Evolutionary conservation across 2,329 filamentous ascomycete genomes (phyloP), one percentile per base, ranked within the genome.

Genomic region (Ustulina deusta): DNA sequence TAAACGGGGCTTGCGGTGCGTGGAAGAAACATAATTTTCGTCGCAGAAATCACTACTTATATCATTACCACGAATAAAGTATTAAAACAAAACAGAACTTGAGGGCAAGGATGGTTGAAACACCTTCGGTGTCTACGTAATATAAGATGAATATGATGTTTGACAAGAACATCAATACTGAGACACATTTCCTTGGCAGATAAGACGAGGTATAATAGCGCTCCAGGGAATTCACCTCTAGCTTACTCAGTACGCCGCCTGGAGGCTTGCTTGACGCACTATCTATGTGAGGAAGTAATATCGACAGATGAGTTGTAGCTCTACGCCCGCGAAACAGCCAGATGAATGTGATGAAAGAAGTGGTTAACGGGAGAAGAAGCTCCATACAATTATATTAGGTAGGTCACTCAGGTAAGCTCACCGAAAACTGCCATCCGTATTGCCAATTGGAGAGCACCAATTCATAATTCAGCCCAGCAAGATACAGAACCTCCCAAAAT

Each of bases 191-290:
- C 15, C 61, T 65, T 64, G 57, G 61, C 65, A 52, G 65, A 20
- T 55, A 44, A 57, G 46, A 49, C 15, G 51, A 17, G 27, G 15
- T 29, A 44, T 22, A 25, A 27, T 58, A 38, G 22, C 57, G 44
- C 22, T 42, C 13, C 55, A 34, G 42, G 11, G 22, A 42, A 27
- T 40, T 32, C 34, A 5, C 49, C n/a, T 48, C 27, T 38, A 63
- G 59, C 61, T 63, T 54, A 48, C 34, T 46, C 11, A 59, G n/a
- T 34, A 64, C 65, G 64, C 61, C 65, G 65, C 61, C 38, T 34
- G 61, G 55, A 20, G 15, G 38, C 40, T 49, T 40, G 49, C 32
- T 51, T 49, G 10, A 46, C 36, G 36, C 22, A 40, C 29, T 17
- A 38, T 20, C 10, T 25, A 42, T 40, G 25, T 10, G 34, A 27